phyloP scores from a whole-genome alignment of 352 stramenopile species.

The Albugo laibachii region DNA sequence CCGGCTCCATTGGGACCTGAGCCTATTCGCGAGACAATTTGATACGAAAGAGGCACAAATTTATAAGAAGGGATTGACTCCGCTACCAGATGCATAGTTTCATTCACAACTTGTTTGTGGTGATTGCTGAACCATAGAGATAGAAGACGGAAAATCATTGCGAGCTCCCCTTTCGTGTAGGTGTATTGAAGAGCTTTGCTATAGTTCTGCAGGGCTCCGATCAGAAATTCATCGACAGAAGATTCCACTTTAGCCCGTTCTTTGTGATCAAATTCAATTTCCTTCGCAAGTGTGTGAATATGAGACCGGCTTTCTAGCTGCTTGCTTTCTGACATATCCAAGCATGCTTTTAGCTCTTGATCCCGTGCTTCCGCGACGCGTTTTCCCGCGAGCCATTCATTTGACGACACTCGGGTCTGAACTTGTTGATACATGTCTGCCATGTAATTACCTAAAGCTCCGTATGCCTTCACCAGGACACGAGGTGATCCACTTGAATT shows the following conservation, averaged over 20 bases:
- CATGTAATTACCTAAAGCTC: slow-evolving; percentile 81
- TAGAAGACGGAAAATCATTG: slow-evolving; percentile 84
- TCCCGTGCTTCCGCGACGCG: slow-evolving; percentile 44
- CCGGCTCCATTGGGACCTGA: slow-evolving; percentile 6
- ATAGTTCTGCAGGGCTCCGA: slow-evolving; percentile 77
- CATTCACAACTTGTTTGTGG: slow-evolving; percentile 43
- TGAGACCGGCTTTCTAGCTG: slow-evolving; percentile 43
- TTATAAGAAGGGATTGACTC: slow-evolving; percentile 86
- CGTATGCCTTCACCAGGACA: slow-evolving; percentile 45
- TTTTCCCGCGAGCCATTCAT: slow-evolving; percentile 78
- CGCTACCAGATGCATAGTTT: slow-evolving; percentile 64
- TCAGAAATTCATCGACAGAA: slow-evolving; percentile 76
- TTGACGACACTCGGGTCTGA: slow-evolving; percentile 56
- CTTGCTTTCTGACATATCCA: slow-evolving; percentile 31
- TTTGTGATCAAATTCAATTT: slow-evolving; percentile 76
- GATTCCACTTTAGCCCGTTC: slow-evolving; percentile 71
- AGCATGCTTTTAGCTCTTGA: slow-evolving; percentile 32
- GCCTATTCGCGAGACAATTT: slow-evolving; percentile 93
- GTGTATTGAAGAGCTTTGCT: slow-evolving; percentile 36
- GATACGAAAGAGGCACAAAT: slow-evolving; percentile 93
- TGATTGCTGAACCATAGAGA: slow-evolving; percentile 90
- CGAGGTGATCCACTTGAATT: slow-evolving; percentile 16
- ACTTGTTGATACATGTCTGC: slow-evolving; percentile 85
- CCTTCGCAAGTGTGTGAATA: slow-evolving; percentile 57
- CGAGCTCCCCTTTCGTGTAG: slow-evolving; percentile 41